Evolutionary conservation across 441 rosid species (phyloP).

Genomic region (Sinapis alba): DNA sequence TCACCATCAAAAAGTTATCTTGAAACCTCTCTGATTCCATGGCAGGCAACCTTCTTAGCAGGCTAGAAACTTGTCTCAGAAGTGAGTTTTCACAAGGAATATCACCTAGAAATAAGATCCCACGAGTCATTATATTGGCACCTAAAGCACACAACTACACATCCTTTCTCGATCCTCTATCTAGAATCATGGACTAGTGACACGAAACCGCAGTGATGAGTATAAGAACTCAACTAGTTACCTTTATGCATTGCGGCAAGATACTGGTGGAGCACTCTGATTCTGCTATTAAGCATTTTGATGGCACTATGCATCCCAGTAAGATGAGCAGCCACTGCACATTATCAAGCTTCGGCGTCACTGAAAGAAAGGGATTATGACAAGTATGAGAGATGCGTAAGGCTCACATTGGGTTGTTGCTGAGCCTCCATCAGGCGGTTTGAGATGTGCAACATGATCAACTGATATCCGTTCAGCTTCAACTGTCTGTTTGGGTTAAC

Average conservation of each 20-base stretch:
- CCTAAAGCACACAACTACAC: conserved; percentile 1
- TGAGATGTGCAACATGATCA: conserved; percentile 92
- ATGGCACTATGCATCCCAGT: conserved; percentile 96
- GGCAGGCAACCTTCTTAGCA: conserved; percentile 91
- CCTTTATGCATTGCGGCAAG: conserved; percentile 94
- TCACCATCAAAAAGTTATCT: conserved; percentile 94
- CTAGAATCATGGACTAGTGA: conserved; percentile 3
- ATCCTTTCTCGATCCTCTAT: background rate
- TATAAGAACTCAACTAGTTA: conserved; percentile 21
- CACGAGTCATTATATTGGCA: conserved; percentile 12
- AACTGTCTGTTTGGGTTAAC: conserved; percentile 67
- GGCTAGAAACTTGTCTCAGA: conserved; percentile 90
- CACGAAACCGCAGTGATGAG: background rate
- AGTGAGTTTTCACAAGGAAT: conserved; percentile 88
- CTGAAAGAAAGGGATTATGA: background rate
- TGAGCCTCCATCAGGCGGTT: conserved; percentile 97
- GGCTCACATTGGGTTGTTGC: conserved; percentile 85
- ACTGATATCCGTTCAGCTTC: conserved; percentile 72
- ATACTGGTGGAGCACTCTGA: conserved; percentile 87
- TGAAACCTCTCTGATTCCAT: conserved; percentile 93
- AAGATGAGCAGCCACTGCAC: conserved; percentile 94
- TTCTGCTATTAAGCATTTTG: conserved; percentile 95
- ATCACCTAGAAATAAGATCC: conserved; percentile 61
- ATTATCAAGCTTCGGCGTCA: background rate
- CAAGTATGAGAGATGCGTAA: background rate